Evolutionary conservation across 805 yeast genomes (phyloP).

Genomic region (Sugiyamaella marilandica): DNA sequence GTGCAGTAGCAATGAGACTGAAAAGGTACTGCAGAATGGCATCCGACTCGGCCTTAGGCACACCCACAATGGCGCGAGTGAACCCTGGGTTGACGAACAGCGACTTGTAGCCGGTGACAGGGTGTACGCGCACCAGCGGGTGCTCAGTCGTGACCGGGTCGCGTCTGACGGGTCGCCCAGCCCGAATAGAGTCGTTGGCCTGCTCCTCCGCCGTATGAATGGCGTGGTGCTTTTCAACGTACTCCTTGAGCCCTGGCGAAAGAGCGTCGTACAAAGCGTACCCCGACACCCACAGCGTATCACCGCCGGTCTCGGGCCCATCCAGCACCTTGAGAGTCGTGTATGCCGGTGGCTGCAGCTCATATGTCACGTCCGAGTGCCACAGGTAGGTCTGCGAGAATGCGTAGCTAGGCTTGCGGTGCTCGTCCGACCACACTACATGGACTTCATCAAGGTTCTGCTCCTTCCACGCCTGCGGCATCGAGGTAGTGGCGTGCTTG

Average conservation of each 20-base stretch:
- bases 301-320: constrained; percentile 49
- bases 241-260: constrained; percentile 43
- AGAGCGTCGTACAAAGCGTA: constrained; percentile 50
- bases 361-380: constrained; percentile 78
- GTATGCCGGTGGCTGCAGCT: constrained; percentile 64
- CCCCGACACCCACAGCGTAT: constrained; percentile 48
- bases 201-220: constrained; percentile 26
- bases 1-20: constrained; percentile 45
- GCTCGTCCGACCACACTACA: constrained; percentile 28
- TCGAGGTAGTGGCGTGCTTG: constrained; percentile 41
- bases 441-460: constrained; percentile 38
- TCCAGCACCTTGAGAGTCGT: constrained; percentile 62
- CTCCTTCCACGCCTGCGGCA: constrained; percentile 47
- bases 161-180: constrained; percentile 65
- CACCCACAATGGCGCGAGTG: constrained; percentile 47
- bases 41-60: constrained; percentile 47
- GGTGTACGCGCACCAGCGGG: constrained; percentile 60
- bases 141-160: constrained; percentile 46
- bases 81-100: constrained; percentile 49
- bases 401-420: constrained; percentile 25
- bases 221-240: constrained; percentile 37
- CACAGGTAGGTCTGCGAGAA: constrained; percentile 36
- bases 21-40: constrained; percentile 44
- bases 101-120: constrained; percentile 61
- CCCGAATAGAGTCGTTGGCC: constrained; percentile 24